These are phyloP conservation scores for Toxicodendron radicans DNA, from an alignment of 345 rosid species.

Conservation along the genomic window DNA sequence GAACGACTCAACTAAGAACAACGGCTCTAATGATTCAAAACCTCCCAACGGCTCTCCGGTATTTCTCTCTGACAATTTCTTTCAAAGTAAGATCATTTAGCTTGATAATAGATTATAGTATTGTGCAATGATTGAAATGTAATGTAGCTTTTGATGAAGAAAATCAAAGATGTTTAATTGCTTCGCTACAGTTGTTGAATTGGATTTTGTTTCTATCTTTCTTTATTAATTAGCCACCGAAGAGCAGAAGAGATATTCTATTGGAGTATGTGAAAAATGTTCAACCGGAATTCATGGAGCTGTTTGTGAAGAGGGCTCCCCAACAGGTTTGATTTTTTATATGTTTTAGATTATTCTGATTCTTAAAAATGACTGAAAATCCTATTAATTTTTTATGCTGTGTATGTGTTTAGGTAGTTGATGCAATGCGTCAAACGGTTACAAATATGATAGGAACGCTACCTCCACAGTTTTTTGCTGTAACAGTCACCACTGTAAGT, in stretches of 20 bases:
- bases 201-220: constrained; percentile 13
- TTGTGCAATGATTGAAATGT: not conserved
- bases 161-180: not conserved
- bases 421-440: constrained; percentile 95
- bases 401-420: constrained; percentile 63
- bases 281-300: constrained; percentile 94
- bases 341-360: not conserved
- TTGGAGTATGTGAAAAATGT: constrained; percentile 92
- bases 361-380: not conserved
- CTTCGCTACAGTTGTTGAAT: constrained; percentile 1
- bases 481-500: constrained; percentile 85
- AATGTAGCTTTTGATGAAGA: not conserved
- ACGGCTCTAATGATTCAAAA: constrained; percentile 52
- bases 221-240: constrained; percentile 41
- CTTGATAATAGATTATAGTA: not conserved
- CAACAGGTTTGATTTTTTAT: constrained; percentile 54
- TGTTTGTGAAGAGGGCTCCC: constrained; percentile 88
- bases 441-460: constrained; percentile 94
- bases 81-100: not conserved
- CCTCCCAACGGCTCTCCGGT: constrained; percentile 73
- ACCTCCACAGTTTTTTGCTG: constrained; percentile 87
- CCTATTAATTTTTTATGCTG: not conserved
- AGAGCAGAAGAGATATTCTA: constrained; percentile 74
- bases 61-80: constrained; percentile 4
- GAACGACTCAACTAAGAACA: constrained; percentile 33